Evolutionary conservation across 352 stramenopile genomes (phyloP).

Genomic region (Peronospora destructor): DNA sequence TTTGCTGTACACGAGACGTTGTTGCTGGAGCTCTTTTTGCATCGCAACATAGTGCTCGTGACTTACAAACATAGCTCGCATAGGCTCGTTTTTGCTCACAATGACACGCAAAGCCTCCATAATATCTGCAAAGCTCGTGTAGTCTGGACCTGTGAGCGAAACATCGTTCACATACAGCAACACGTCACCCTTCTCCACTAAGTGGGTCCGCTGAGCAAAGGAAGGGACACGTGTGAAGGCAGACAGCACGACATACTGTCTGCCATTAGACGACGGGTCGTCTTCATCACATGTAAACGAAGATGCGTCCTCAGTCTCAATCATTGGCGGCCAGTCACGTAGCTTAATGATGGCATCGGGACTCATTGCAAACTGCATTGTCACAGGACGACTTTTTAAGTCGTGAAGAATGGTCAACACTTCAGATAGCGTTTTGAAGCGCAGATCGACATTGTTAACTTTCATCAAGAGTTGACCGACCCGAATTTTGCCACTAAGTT

Average conservation of each 20-base stretch:
- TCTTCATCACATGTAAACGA: constrained; percentile 45
- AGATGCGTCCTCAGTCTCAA: constrained; percentile 55
- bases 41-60: constrained; percentile 50
- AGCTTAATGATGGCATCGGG: constrained; percentile 74
- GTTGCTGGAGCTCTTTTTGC: constrained; percentile 18
- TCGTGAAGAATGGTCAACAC: constrained; percentile 52
- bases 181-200: constrained; percentile 59
- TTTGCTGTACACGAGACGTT: constrained; percentile 6
- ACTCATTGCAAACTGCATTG: constrained; percentile 67
- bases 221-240: constrained; percentile 66
- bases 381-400: constrained; percentile 51
- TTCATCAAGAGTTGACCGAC: constrained; percentile 52
- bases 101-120: constrained; percentile 52
- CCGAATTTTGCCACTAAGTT: constrained; percentile 69
- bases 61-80: constrained; percentile 50
- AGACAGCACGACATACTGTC: constrained; percentile 61
- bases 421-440: constrained; percentile 55
- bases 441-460: constrained; percentile 66
- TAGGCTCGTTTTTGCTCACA: constrained; percentile 42
- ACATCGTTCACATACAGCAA: constrained; percentile 55
- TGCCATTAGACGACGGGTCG: constrained; percentile 31
- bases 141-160: constrained; percentile 41
- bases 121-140: constrained; percentile 46
- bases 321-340: constrained; percentile 75
- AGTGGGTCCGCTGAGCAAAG: constrained; percentile 58